A percentile compares a stretch with the other conserved stretches of the same genome.
Evolutionary conservation across 202 grass and related monocot species (phyloP).

Genomic region (Setaria viridis): DNA sequence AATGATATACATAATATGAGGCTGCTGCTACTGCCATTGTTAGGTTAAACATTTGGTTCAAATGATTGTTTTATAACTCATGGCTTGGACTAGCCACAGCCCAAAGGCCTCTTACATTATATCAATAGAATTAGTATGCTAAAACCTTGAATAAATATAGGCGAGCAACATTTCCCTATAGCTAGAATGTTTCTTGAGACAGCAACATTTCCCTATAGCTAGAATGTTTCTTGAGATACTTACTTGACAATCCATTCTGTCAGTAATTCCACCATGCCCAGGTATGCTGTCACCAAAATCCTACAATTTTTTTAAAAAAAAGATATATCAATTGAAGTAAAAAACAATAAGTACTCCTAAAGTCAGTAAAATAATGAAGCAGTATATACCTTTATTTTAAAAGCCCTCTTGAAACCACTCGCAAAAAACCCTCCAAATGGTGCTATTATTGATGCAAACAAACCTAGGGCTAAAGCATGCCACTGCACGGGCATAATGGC

Average conservation of each 20-base stretch:
- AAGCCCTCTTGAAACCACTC: conserved; percentile 97
- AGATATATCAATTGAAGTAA: conserved; percentile 22
- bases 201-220: conserved; percentile 7
- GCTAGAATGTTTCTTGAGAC: not conserved
- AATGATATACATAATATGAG: not conserved
- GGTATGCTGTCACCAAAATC: conserved; percentile 99
- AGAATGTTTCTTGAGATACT: conserved; percentile 36
- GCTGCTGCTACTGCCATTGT: not conserved
- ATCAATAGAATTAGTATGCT: conserved; percentile 19
- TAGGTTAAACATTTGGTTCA: conserved; percentile 15
- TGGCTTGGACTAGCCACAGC: not conserved
- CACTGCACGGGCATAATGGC: conserved; percentile 87
- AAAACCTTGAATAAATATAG: conserved; percentile 16
- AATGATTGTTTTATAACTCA: not conserved
- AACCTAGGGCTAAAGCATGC: conserved; percentile 95
- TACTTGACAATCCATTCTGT: conserved; percentile 99
- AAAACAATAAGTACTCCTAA: conserved; percentile 32
- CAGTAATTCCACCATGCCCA: conserved; percentile 97
- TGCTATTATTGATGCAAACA: conserved; percentile 99
- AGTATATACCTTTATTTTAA: conserved; percentile 86
- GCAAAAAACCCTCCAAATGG: conserved; percentile 99
- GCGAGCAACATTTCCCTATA: conserved; percentile 4
- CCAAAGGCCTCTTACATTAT: not conserved
- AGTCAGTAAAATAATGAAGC: conserved; percentile 26
- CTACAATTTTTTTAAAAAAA: conserved; percentile 47